Evolutionary conservation across 2,329 filamentous ascomycete species (phyloP), one percentile per base, ranked within the genome.

Genomic region (Fusarium irregulare): DNA sequence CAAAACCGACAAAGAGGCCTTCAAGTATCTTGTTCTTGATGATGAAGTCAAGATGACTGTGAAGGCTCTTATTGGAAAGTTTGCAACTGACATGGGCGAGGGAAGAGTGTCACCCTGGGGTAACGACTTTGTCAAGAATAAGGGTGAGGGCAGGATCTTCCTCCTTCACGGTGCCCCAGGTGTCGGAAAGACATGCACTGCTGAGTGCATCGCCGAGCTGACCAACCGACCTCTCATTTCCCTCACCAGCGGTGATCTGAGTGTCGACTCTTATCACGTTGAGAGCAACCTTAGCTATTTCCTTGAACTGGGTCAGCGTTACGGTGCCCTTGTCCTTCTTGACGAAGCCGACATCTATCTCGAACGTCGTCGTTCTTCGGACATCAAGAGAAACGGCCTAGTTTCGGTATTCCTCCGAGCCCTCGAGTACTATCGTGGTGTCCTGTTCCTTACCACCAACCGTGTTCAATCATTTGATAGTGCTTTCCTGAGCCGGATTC

Each of bases 281-380:
- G 83, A 86, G 73, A 66, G 75, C 28, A 81, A 81, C 58, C 81
- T 85, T 16, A 79, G 80, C 59, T 84, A 84, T 76, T 85, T 84
- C 76, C 78, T 87, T 12, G 74, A 82, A 42, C 80, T 87, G 6
- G 85, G 79, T 42, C 82, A 83, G 75, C 82, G 81, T 10, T 87
- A 83, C 76, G 82, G 81, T 20, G 86, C 82, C 40, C 80, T 88
- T 8, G 81, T 88, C 9, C 80, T 89, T 4, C 80, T 89, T 7
- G 87, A 89, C 73, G 87, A 90, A 75, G 86, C 86, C 4, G 88
- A 89, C 58, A 86, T 89, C 20, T 89, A 87, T 76, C 83, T 90
- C 11, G 86, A 88, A 75, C 77, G 83, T 55, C 85, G 87, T 4
- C 77, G 78, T 4, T 73, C 79, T 23, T 76, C 72, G 28, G 83